Percentiles rank a stretch among this genome's conserved stretches.
Evolutionary conservation across 2,329 filamentous ascomycete species (phyloP).

Genomic region (Graphilbum fragrans): DNA sequence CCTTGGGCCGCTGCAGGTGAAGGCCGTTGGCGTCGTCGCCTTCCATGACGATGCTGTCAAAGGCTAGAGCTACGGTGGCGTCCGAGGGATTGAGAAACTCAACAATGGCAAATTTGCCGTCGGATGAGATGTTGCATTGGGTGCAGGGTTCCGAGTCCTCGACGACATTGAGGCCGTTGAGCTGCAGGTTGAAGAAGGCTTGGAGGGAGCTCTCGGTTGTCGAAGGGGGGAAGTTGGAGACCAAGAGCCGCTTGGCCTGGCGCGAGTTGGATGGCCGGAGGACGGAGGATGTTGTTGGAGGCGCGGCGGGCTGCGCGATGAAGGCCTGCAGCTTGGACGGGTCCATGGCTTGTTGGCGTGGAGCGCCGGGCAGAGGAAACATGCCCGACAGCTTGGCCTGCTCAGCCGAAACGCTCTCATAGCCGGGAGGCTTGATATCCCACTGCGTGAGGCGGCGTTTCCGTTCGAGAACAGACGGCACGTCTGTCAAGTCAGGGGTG

Average conservation of each 20-base stretch:
- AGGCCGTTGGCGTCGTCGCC: slow-evolving; percentile 55
- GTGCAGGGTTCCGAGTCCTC: slow-evolving; percentile 75
- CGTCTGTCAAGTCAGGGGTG: slow-evolving; percentile 84
- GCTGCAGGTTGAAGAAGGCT: slow-evolving; percentile 88
- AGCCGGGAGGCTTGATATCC: slow-evolving; percentile 98
- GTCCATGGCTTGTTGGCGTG: slow-evolving; percentile 90
- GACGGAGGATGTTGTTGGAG: slow-evolving; percentile 42
- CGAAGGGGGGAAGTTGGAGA: slow-evolving; percentile 65
- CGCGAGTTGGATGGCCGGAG: slow-evolving; percentile 88
- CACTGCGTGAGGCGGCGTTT: slow-evolving; percentile 94
- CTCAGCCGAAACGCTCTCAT: slow-evolving; percentile 95
- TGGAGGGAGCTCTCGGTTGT: slow-evolving; percentile 66
- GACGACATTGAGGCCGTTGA: slow-evolving; percentile 92
- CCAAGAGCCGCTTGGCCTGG: slow-evolving; percentile 84
- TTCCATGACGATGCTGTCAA: slow-evolving; percentile 85
- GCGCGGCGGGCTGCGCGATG: slow-evolving; percentile 67
- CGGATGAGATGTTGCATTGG: slow-evolving; percentile 68
- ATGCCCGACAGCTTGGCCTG: slow-evolving; percentile 98
- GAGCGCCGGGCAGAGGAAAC: slow-evolving; percentile 95
- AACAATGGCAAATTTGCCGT: slow-evolving; percentile 69
- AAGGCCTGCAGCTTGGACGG: slow-evolving; percentile 88
- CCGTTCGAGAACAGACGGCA: slow-evolving; percentile 70
- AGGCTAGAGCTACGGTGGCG: slow-evolving; percentile 78
- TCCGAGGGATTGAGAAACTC: slow-evolving; percentile 85
- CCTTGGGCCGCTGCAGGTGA: slow-evolving; percentile 77